Percentiles rank a stretch among this genome's conserved stretches.
Evolutionary conservation across 2,329 filamentous ascomycete genomes (phyloP).

Genomic region (Claviceps maximensis): DNA sequence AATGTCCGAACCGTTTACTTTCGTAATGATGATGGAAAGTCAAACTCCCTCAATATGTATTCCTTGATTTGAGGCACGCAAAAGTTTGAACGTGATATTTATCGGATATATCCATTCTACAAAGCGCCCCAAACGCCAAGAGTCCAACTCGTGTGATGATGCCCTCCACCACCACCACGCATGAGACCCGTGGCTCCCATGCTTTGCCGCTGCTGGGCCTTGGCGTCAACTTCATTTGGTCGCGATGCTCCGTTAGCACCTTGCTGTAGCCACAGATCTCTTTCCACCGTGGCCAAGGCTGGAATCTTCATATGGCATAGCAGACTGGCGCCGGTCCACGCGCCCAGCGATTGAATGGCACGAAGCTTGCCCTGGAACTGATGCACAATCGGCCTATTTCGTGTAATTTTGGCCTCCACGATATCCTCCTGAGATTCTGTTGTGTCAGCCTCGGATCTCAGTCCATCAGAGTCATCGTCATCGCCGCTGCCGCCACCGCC

Average conservation of each 20-base stretch:
- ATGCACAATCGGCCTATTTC: conserved; percentile 23
- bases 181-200: conserved; percentile 42
- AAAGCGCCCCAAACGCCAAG: conserved; percentile 47
- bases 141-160: conserved; percentile 43
- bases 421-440: conserved; percentile 16
- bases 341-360: conserved; percentile 54
- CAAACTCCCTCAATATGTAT: neutral
- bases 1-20: too few species aligned
- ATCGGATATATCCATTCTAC: conserved; percentile 13
- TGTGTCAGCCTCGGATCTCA: conserved; percentile 13
- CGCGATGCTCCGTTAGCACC: conserved; percentile 49
- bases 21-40: neutral
- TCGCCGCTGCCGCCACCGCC: conserved; percentile 1
- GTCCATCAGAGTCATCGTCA: conserved; percentile 13
- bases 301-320: conserved; percentile 54
- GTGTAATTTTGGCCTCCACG: conserved; percentile 24
- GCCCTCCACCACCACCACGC: conserved; percentile 22
- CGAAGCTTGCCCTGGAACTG: conserved; percentile 46
- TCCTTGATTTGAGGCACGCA: neutral
- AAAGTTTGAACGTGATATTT: neutral
- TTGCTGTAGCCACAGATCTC: conserved; percentile 57
- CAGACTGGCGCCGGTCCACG: conserved; percentile 64
- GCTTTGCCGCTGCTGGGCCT: conserved; percentile 48
- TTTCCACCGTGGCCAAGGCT: conserved; percentile 55
- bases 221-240: conserved; percentile 44